These are phyloP conservation scores for Colletotrichum tropicale DNA, from an alignment of 2,329 filamentous ascomycete species.

Conservation along the genomic window DNA sequence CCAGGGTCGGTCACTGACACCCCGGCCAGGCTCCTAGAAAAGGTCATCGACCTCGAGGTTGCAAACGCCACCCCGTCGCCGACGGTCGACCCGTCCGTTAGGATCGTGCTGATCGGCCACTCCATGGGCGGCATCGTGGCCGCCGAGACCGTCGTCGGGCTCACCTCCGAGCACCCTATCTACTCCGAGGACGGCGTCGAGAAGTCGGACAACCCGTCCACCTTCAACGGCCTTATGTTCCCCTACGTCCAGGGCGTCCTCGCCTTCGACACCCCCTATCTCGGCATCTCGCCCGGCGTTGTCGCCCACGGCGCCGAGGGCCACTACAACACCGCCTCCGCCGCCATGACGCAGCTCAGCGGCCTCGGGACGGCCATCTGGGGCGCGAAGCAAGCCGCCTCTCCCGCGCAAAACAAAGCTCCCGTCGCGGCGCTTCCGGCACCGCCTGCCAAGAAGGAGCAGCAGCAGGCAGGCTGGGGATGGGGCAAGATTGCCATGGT, in stretches of 20 bases:
- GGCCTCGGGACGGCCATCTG: slow-evolving; percentile 72
- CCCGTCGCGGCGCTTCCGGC: slow-evolving; percentile 39
- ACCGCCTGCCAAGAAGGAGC: slow-evolving; percentile 37
- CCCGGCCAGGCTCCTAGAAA: slow-evolving; percentile 75
- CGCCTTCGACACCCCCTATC: slow-evolving; percentile 92
- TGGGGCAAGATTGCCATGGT: slow-evolving; percentile 89
- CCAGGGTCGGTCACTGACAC: background rate
- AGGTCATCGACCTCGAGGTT: slow-evolving; percentile 94
- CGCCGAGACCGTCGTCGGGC: slow-evolving; percentile 81
- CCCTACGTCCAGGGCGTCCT: slow-evolving; percentile 90
- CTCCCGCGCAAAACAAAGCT: slow-evolving; percentile 28
- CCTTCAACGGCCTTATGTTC: slow-evolving; percentile 78
- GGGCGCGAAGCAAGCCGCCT: slow-evolving; percentile 50
- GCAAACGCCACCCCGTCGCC: slow-evolving; percentile 79
- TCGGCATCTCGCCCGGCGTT: slow-evolving; percentile 80
- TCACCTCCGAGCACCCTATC: slow-evolving; percentile 63
- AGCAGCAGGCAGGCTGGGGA: slow-evolving; percentile 61
- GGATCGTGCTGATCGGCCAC: slow-evolving; percentile 82
- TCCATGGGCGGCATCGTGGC: slow-evolving; percentile 95
- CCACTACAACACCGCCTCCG: slow-evolving; percentile 77
- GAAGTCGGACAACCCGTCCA: slow-evolving; percentile 32
- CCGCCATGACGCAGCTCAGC: slow-evolving; percentile 71
- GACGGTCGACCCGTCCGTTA: slow-evolving; percentile 84
- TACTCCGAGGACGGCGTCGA: slow-evolving; percentile 48
- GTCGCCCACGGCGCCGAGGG: slow-evolving; percentile 87